Base-by-base conservation (phyloP, 257 asterid species). In the Apocynum venetum region DNA sequence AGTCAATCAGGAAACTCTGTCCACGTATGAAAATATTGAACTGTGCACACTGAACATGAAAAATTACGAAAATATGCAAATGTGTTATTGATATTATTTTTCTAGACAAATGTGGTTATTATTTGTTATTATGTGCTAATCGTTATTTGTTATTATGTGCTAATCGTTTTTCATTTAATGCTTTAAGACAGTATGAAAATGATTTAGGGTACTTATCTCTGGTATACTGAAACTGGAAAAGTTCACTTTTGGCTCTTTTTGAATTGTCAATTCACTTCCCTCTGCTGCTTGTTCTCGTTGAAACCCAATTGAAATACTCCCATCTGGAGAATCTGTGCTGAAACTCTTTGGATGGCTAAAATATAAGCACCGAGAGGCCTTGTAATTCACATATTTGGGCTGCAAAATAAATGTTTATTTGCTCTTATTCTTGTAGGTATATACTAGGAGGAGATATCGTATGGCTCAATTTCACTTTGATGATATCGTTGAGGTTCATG, bases 391-490 rank as follows among this genome's bases (percentile, higher is more conserved):
- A 4, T 61, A 35, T 36, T 64, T 64, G 47, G 0, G 2, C 10
- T 25, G 2, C 49, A 41, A 43, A 17, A 5, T 38, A 38, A 65
- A 65, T 2, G 1, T 6, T 66, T 9, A 8, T 41, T 36, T 15
- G 25, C 49, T 66, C 35, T 66, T 41, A 15, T 43, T 9, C 14
- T 43, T 68, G 36, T 19, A 68, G 73, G 73, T 68, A 17, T 3
- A 41, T 40, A 43, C 25, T 43, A 5, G 40, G 73, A 43, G 53
- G 36, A 44, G 52, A 68, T 66, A 43, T 68, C 8, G 74, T 72
- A 92, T 92, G 97, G 84, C 79, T 13, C 84, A 80, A 1, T 79
- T 88, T 59, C 81, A 82, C 82, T 85, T 91, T 44, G 97, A 92
- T 65, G 97, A 92, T 76, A 83, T 89, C 61, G 82, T 88, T 73